Percentiles rank a stretch among this genome's conserved stretches.
phyloP scores from a whole-genome alignment of 1,284 basidiomycete genomes.

The Takashimella koratensis region DNA sequence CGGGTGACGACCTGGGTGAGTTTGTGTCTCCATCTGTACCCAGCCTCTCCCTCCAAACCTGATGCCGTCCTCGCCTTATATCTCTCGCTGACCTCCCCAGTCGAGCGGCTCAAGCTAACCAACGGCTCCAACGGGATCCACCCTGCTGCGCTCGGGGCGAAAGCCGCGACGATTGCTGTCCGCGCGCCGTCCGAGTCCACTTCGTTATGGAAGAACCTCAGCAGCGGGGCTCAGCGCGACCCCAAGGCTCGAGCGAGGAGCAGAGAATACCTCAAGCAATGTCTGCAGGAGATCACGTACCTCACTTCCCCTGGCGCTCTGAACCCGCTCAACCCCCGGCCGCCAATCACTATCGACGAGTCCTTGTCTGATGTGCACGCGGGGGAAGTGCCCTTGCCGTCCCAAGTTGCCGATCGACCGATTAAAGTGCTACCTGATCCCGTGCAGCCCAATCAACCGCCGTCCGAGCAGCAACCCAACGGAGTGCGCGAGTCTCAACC shows the following conservation, averaged over 20 bases:
- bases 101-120: slow-evolving; percentile 9
- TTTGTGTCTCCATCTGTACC: neutral
- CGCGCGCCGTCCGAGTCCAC: slow-evolving; percentile 25
- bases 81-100: neutral
- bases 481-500: neutral
- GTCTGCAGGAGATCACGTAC: slow-evolving; percentile 96
- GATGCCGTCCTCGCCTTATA: neutral
- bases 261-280: slow-evolving; percentile 97
- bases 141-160: slow-evolving; percentile 20
- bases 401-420: slow-evolving; percentile 28
- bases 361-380: neutral
- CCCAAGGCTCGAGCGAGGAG: slow-evolving; percentile 90
- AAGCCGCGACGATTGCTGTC: slow-evolving; percentile 18
- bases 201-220: slow-evolving; percentile 57
- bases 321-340: slow-evolving; percentile 88
- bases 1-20: slow-evolving; percentile 33
- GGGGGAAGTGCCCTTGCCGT: neutral
- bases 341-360: slow-evolving; percentile 47
- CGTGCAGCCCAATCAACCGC: slow-evolving; percentile 21
- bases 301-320: slow-evolving; percentile 93
- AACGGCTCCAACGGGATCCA: slow-evolving; percentile 30
- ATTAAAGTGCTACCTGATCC: slow-evolving; percentile 35
- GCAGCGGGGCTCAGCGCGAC: slow-evolving; percentile 65
- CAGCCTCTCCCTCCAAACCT: neutral
- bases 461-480: slow-evolving; percentile 2